A percentile compares a stretch with the other conserved stretches of the same genome.
Evolutionary conservation across 805 yeast genomes (phyloP).

Genomic region (Scheffersomyces stipitis): DNA sequence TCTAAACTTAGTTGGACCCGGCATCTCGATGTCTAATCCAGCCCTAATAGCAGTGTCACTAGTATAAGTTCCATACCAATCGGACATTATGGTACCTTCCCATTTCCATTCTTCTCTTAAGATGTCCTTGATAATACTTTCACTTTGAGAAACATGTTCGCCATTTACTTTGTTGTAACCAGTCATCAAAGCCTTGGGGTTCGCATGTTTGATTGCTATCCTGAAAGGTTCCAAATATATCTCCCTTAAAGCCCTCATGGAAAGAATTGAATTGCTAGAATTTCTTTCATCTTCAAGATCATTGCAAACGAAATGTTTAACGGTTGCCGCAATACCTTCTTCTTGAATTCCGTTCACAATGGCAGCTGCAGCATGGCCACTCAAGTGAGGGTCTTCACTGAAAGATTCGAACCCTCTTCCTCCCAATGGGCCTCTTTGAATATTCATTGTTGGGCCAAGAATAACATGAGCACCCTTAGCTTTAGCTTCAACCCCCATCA

Average conservation of each 20-base stretch:
- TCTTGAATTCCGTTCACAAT: conserved; percentile 31
- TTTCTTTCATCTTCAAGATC: conserved; percentile 34
- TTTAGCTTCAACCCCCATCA: conserved; percentile 33
- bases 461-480: conserved; percentile 30
- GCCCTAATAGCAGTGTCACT: conserved; percentile 22
- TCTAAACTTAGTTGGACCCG: conserved; percentile 30
- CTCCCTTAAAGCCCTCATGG: conserved; percentile 32
- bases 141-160: conserved; percentile 26
- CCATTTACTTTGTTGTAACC: conserved; percentile 33
- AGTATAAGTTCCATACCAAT: conserved; percentile 34
- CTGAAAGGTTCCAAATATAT: conserved; percentile 35
- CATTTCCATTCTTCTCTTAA: conserved; percentile 31
- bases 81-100: conserved; percentile 34
- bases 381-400: conserved; percentile 32
- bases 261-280: conserved; percentile 25
- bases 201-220: conserved; percentile 27
- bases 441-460: conserved; percentile 33
- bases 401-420: conserved; percentile 36
- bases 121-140: conserved; percentile 20
- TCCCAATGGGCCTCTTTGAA: conserved; percentile 34
- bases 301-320: conserved; percentile 34
- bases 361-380: conserved; percentile 26
- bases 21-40: conserved; percentile 37
- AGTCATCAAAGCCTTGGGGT: conserved; percentile 32
- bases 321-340: conserved; percentile 27